Evolutionary conservation across 345 rosid genomes (phyloP), one percentile per base, ranked within the genome.

Genomic region (Toxicodendron radicans): DNA sequence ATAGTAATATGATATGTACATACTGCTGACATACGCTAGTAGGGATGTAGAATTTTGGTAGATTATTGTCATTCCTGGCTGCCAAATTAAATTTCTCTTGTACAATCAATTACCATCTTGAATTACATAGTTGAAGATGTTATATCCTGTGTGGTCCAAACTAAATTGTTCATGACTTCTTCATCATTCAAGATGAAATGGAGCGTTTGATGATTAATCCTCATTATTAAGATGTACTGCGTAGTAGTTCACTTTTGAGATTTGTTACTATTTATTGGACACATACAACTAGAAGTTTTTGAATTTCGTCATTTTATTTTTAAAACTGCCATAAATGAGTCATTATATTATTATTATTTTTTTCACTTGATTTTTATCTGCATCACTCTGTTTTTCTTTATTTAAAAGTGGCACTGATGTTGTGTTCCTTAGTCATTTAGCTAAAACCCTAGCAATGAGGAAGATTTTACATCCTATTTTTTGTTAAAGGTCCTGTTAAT

Each of bases 1-100:
- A 58, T 57, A 59, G n/a, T 69, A 65, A 27, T 18, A 57, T 56
- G 18, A 66, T 63, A 23, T 61, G 64, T 63, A 63, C 33, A 11
- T 45, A 17, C 49, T 27, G 24, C 58, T 43, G 51, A 21, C 35
- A 5, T 72, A 10, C 52, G 11, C 7, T 62, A 8, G 23, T 32
- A 7, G 18, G 64, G 35, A 46, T 2, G 32, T 54, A 6, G 51
- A 53, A 33, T 53, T 32, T 65, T 13, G n/a, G 11, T 53, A 21
- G 32, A 49, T 32, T 51, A 67, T 32, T 41, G 10, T 30, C 52
- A 33, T 32, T 68, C 12, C 20, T 45, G 69, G 48, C 33, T 46
- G 69, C n/a, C 43, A 5, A 3, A 13, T 51, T 51, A 51, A 51
- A 16, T 51, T 12, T 51, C 16, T 51, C 54, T 51, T 16, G 18